These are phyloP conservation scores for Candida freyschussii DNA, from an alignment of 1,139 yeast genomes.

Conservation along the genomic window DNA sequence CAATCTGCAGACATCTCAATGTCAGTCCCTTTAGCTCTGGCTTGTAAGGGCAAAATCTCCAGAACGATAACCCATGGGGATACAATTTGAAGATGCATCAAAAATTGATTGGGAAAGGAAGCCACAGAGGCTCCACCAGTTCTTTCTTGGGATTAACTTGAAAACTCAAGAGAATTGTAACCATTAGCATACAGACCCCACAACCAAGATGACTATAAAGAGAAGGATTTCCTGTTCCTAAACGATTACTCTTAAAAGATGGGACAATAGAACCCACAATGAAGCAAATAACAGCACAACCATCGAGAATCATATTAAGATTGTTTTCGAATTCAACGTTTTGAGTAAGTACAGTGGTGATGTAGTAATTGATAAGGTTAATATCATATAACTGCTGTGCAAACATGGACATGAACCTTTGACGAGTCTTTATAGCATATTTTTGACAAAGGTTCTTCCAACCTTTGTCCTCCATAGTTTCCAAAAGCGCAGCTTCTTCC, in stretches of 20 bases:
- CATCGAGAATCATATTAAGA: slow-evolving; percentile 55
- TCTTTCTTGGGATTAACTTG: slow-evolving; percentile 27
- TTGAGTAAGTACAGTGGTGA: slow-evolving; percentile 57
- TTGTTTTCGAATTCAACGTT: slow-evolving; percentile 47
- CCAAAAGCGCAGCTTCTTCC: slow-evolving; percentile 8
- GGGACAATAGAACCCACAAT: slow-evolving; percentile 60
- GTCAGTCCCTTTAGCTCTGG: slow-evolving; percentile 40
- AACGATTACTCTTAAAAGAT: slow-evolving; percentile 52
- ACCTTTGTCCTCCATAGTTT: slow-evolving; percentile 2
- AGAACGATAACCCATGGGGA: slow-evolving; percentile 44
- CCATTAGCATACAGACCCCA: slow-evolving; percentile 35
- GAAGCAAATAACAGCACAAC: slow-evolving; percentile 59
- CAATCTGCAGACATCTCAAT: slow-evolving; percentile 50
- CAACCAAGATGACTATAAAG: slow-evolving; percentile 36
- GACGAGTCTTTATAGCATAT: slow-evolving; percentile 24
- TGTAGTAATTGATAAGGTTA: slow-evolving; percentile 65
- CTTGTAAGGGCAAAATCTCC: slow-evolving; percentile 39
- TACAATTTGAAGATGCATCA: slow-evolving; percentile 37
- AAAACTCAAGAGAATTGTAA: slow-evolving; percentile 26
- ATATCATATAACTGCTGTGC: slow-evolving; percentile 54
- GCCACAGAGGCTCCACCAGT: slow-evolving; percentile 52
- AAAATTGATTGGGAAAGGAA: slow-evolving; percentile 39
- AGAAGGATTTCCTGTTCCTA: slow-evolving; percentile 50
- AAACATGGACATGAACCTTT: slow-evolving; percentile 53
- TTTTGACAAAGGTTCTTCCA: slow-evolving; percentile 42